Evolutionary conservation across 2,329 filamentous ascomycete genomes (phyloP), one percentile per base, ranked within the genome.

Genomic region (Paraphaeosphaeria sporulosa): DNA sequence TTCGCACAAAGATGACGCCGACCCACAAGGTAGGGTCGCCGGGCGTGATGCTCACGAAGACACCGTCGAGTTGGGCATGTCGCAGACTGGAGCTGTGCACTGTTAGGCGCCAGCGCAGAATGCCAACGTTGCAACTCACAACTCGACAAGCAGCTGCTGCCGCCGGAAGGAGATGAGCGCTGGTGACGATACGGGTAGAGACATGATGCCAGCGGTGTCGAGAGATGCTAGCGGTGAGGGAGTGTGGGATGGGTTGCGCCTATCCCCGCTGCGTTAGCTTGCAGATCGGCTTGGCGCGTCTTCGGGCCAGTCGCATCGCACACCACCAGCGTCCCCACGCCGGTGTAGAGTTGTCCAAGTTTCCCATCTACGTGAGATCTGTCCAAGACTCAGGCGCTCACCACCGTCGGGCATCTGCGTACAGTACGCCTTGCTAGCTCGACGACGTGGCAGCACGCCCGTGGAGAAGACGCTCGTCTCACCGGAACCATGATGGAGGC

Each of bases 1-100:
- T 90, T 58, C 93, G 90, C 63, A 97, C 88, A 75, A 98, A 98
- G 30, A 98, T 83, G 21, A 96, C 91, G n/a, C 93, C 94, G 34
- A 89, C 90, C 94, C 94, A 98, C 51, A 93, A 81, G 17, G 88
- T 88, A 19, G 92, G 88, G 73, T 97, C 90, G 25, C 90, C 91
- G 0, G 92, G 92, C 30, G 90, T 91, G 61, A 97, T 85, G 76
- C 87, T 92, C 78, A 97, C 87, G 79, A 95, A 97, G 63, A 97
- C 85, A 55, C 95, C 94, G 58, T 92, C 88, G 1, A 94, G 94
- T 76, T 91, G 93, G 60, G 90, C 89, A 80, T 92, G 87, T 77
- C 91, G 93, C 69, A 97, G 84, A 62, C 91, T 91, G 62, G 91
- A 86, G 79, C 93, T 96, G 78, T 63, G 58, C 60, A 62, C 44